Evolutionary conservation across 306 rosid species (phyloP).

Genomic region (Neltuma alba): DNA sequence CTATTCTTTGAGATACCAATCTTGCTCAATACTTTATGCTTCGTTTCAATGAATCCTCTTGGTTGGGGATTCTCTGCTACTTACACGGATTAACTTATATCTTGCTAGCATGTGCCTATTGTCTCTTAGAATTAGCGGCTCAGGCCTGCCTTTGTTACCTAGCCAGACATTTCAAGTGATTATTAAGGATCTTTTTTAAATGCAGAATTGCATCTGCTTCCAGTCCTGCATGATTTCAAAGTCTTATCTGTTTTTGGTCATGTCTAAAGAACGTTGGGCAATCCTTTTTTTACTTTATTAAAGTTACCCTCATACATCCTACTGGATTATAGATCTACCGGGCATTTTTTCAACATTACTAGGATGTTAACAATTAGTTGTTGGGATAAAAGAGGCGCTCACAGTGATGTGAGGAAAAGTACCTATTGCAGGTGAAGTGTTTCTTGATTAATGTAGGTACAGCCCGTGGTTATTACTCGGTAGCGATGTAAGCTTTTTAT

Average conservation of each 20-base stretch:
- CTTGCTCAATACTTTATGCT: neutral
- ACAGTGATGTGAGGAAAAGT: neutral
- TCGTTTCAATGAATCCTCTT: neutral
- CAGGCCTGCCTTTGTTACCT: neutral
- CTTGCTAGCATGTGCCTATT: neutral
- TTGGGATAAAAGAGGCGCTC: neutral
- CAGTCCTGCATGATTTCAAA: neutral
- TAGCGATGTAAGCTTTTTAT: neutral
- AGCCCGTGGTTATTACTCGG: neutral
- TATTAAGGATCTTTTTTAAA: neutral
- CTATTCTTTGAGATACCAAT: neutral
- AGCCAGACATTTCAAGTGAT: neutral
- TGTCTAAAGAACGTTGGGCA: neutral
- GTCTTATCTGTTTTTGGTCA: constrained; percentile 11
- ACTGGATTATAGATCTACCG: neutral
- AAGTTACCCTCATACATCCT: neutral
- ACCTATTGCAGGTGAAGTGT: neutral
- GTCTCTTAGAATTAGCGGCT: neutral
- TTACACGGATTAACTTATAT: neutral
- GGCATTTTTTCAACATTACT: neutral
- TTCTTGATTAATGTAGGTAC: neutral
- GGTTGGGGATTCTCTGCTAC: neutral
- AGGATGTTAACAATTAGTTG: neutral
- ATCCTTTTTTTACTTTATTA: neutral
- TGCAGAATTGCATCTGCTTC: neutral